Conservation (phyloP, 169 alveolate species). For the Besnoitia besnoiti region DNA sequence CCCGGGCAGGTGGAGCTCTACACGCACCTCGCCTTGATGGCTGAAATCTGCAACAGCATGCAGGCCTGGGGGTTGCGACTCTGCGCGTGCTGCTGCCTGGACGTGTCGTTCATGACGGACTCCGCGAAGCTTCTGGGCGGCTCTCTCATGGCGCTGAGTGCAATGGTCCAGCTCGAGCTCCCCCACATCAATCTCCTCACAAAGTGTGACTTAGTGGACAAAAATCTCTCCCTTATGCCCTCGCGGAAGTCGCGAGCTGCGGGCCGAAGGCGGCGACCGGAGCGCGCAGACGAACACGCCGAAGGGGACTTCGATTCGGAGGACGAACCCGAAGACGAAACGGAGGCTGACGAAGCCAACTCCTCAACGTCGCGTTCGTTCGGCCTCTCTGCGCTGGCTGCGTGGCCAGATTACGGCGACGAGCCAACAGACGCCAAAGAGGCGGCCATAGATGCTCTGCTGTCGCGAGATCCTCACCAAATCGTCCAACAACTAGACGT, state of each 20-base stretch:
- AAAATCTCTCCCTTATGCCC: slow-evolving; percentile 30
- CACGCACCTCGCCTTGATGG: slow-evolving; percentile 90
- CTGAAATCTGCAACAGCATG: slow-evolving; percentile 77
- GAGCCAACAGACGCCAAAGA: slow-evolving; percentile 15
- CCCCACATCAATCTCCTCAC: slow-evolving; percentile 92
- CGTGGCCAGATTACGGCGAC: neutral
- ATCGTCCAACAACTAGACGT: slow-evolving; percentile 44
- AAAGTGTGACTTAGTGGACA: slow-evolving; percentile 91
- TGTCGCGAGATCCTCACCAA: slow-evolving; percentile 30
- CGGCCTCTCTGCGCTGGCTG: neutral
- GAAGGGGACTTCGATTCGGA: neutral
- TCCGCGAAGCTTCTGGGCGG: slow-evolving; percentile 90
- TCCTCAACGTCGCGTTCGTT: neutral
- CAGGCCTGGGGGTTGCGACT: slow-evolving; percentile 85
- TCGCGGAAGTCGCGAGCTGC: neutral
- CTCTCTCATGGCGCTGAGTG: slow-evolving; percentile 86
- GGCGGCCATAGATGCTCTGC: slow-evolving; percentile 25
- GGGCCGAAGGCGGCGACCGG: neutral
- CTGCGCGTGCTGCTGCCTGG: slow-evolving; percentile 89
- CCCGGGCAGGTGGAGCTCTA: slow-evolving; percentile 95
- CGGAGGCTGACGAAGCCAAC: neutral
- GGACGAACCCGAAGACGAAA: slow-evolving; percentile 1
- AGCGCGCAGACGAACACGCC: neutral
- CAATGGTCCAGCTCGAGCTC: slow-evolving; percentile 91
- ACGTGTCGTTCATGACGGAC: slow-evolving; percentile 89